Base-by-base conservation (phyloP, 306 rosid species). In the Fragaria nilgerrensis region DNA sequence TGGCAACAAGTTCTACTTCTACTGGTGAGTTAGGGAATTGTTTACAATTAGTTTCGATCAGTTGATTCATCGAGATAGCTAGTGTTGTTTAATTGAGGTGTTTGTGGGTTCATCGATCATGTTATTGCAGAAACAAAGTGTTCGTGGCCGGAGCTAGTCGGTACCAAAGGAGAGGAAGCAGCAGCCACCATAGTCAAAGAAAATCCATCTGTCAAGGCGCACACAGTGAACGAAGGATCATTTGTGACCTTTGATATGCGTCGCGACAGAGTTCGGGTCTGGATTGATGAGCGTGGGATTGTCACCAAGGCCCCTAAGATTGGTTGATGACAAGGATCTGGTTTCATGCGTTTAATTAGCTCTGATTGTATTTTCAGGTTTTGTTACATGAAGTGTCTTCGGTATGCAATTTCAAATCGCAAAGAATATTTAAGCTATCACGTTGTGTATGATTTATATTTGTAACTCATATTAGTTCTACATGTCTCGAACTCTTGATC, bases 71-170 rank as follows among this genome's bases (percentile, higher is more conserved):
- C 23, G 0, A 66, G 11, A 8, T 3, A 66, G 10, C 15, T 3
- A 32, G 48, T 66, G 27, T 37, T 36, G 25, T 65, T 34, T 65
- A 3, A 43, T 36, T 37, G 19, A 66, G 9, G 71, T 37, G 27
- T 8, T 9, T 39, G 27, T 9, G 25, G 49, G 71, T 66, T 63
- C 68, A 36, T 36, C 7, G 6, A 3, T 63, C 5, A 15, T 65
- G 45, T 8, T 66, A 66, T 13, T 27, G 19, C 68, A 63, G 71
- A 19, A 66, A 4, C 17, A 8, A 88, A 86, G 72, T 70, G 64
- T 3, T 66, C 87, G 19, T 85, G 93, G 91, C 79, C 84, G 0
- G 93, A 89, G 81, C 75, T 89, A 34, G 83, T 85, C 2, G 89
- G 93, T 2, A 75, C 27, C 23, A 49, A 75, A 39, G 91, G 84